Evolutionary conservation across 208 protist species (phyloP).

Genomic region (Angomonas deanei): DNA sequence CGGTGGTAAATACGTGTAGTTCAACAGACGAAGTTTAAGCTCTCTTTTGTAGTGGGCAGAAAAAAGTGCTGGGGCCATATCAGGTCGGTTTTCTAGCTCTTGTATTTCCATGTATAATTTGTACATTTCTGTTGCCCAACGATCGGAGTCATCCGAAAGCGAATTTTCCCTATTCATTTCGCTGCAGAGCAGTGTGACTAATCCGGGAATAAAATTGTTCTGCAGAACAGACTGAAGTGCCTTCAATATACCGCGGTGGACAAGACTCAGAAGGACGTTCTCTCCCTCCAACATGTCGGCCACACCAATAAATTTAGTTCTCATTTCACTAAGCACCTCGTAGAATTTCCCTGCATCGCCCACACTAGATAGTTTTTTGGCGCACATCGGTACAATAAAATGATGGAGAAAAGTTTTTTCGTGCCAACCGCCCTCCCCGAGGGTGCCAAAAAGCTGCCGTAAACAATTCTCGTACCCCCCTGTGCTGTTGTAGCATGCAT

Average conservation of each 20-base stretch:
- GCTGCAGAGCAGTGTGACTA: neutral
- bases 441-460: neutral
- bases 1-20: slow-evolving; percentile 13
- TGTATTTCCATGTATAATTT: neutral
- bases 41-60: neutral
- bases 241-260: neutral
- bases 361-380: neutral
- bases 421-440: neutral
- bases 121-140: neutral
- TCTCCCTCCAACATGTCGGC: neutral
- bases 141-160: neutral
- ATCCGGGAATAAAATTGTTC: neutral
- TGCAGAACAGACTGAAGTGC: neutral
- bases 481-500: slow-evolving; percentile 12
- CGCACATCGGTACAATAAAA: neutral
- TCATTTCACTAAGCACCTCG: neutral
- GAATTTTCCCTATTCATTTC: neutral
- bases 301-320: neutral
- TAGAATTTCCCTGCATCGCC: neutral
- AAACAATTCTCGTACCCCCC: neutral
- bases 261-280: neutral
- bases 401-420: neutral
- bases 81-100: neutral
- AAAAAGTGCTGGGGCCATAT: too few relatives aligned
- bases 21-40: slow-evolving; percentile 6